Evolutionary conservation across 768 basidiomycete genomes (phyloP).

Genomic region (Amanita subjunquillea): DNA sequence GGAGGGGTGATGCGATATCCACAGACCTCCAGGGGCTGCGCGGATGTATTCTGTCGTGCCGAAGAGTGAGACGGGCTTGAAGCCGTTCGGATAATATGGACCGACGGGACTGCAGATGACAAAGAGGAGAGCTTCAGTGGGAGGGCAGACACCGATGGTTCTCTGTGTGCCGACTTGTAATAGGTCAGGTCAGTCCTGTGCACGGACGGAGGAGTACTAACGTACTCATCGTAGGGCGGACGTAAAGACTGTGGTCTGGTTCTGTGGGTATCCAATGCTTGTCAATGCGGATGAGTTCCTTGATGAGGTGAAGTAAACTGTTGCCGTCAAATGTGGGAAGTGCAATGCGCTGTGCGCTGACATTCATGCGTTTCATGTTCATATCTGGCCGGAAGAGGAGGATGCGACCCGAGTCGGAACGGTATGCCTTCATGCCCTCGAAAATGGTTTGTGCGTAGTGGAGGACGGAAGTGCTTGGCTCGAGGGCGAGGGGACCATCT

Average conservation of each 20-base stretch:
- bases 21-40: constrained; percentile 73
- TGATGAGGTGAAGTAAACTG: constrained; percentile 68
- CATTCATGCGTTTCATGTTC: constrained; percentile 97
- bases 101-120: constrained; percentile 79
- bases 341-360: constrained; percentile 66
- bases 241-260: constrained; percentile 84
- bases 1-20: neutral
- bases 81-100: constrained; percentile 78
- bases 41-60: constrained; percentile 80
- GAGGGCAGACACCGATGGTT: constrained; percentile 62
- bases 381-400: constrained; percentile 90
- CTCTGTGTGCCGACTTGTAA: constrained; percentile 65
- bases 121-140: constrained; percentile 75
- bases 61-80: constrained; percentile 85
- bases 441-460: constrained; percentile 92
- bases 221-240: constrained; percentile 69
- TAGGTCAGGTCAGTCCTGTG: neutral
- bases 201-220: neutral
- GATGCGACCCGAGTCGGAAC: constrained; percentile 58
- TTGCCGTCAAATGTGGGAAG: constrained; percentile 73
- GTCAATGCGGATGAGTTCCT: constrained; percentile 76
- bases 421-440: constrained; percentile 94
- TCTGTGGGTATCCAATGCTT: constrained; percentile 86
- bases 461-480: constrained; percentile 73
- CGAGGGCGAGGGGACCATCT: constrained; percentile 67